These are phyloP conservation scores for Chiua virens DNA, from an alignment of 768 basidiomycete species.

Conservation along the genomic window DNA sequence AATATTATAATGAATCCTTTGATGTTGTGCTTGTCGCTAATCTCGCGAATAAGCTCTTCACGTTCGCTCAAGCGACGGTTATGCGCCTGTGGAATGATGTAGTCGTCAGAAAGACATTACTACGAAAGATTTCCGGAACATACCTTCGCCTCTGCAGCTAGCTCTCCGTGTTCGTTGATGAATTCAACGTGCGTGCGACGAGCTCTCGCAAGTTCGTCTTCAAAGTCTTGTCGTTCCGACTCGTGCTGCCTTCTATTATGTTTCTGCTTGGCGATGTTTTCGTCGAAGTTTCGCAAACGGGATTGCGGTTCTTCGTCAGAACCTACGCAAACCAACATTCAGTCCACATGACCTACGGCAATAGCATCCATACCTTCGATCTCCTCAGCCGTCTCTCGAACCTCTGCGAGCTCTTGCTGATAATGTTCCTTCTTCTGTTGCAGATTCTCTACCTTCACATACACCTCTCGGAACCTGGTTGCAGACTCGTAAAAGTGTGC, in stretches of 20 bases:
- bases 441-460: conserved; percentile 64
- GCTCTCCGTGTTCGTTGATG: conserved; percentile 61
- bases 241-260: conserved; percentile 48
- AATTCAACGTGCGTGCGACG: conserved; percentile 56
- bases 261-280: conserved; percentile 52
- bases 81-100: conserved; percentile 54
- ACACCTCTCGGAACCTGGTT: conserved; percentile 83
- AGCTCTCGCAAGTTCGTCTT: conserved; percentile 53
- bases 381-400: conserved; percentile 64
- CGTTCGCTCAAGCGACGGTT: conserved; percentile 66
- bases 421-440: conserved; percentile 61
- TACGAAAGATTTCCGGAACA: not conserved
- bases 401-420: conserved; percentile 59
- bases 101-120: not conserved
- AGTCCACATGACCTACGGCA: not conserved
- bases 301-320: conserved; percentile 68
- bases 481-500: conserved; percentile 79
- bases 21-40: conserved; percentile 66
- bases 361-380: conserved; percentile 47
- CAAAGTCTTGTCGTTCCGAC: conserved; percentile 56
- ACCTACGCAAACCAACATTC: conserved; percentile 40
- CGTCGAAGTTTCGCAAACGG: conserved; percentile 58
- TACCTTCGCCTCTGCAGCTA: conserved; percentile 76
- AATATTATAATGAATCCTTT: too few relatives aligned
- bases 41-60: conserved; percentile 70